phyloP scores from a whole-genome alignment of 805 yeast species.

The Ogataea pini region DNA sequence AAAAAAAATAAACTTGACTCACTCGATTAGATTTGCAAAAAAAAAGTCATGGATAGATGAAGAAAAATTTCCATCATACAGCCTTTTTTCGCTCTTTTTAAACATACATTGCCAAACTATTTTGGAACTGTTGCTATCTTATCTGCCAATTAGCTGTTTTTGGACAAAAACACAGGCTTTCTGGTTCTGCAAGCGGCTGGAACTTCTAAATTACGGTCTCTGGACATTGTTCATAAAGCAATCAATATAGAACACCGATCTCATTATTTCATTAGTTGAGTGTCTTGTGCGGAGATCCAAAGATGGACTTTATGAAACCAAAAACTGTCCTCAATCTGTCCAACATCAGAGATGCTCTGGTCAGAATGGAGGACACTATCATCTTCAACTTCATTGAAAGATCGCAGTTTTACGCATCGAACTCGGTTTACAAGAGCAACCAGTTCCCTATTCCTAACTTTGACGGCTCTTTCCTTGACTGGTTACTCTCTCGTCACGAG shows the following conservation, averaged over 20 bases:
- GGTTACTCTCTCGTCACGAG: conserved; percentile 79
- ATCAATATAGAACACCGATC: too few species aligned
- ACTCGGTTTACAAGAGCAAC: conserved; percentile 66
- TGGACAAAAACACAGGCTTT: too few species aligned
- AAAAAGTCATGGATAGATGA: too few species aligned
- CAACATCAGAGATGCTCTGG: conserved; percentile 81
- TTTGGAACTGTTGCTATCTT: conserved; percentile 2
- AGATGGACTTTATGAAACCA: conserved; percentile 84
- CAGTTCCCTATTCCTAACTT: conserved; percentile 64
- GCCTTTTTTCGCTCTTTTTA: conserved; percentile 8
- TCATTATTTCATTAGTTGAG: too few species aligned
- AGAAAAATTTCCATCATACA: too few species aligned
- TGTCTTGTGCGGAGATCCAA: conserved; percentile 1
- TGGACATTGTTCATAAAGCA: too few species aligned
- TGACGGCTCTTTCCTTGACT: conserved; percentile 80
- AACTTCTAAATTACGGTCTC: too few species aligned
- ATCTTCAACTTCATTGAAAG: conserved; percentile 91
- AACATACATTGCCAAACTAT: background rate
- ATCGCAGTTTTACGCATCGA: conserved; percentile 78
- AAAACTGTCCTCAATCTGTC: conserved; percentile 75
- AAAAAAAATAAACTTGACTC: too few species aligned
- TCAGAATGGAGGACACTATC: conserved; percentile 95
- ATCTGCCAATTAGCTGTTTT: conserved; percentile 5
- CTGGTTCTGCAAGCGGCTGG: too few species aligned
- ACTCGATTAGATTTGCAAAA: too few species aligned